phyloP scores from a whole-genome alignment of 2,329 filamentous ascomycete species.

The Penicillium digitatum region DNA sequence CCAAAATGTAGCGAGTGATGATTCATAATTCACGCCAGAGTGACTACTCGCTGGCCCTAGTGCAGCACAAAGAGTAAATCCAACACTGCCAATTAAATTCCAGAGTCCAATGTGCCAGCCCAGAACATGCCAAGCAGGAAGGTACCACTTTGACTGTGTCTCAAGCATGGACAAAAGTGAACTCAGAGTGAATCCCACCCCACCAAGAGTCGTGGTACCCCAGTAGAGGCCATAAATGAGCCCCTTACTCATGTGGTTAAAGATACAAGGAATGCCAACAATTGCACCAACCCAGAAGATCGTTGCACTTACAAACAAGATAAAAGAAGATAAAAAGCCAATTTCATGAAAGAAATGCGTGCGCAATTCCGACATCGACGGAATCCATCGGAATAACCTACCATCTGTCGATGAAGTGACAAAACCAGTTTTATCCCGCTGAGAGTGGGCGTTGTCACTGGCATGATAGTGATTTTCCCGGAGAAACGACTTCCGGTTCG shows the following conservation, averaged over 20 bases:
- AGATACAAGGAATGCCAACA: constrained; percentile 56
- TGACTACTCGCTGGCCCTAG: constrained; percentile 49
- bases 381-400: constrained; percentile 57
- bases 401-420: constrained; percentile 12
- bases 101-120: constrained; percentile 66
- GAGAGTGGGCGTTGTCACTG: neutral
- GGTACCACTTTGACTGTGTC: constrained; percentile 61
- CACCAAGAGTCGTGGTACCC: constrained; percentile 57
- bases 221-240: constrained; percentile 57
- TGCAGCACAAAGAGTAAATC: constrained; percentile 60
- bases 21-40: constrained; percentile 47
- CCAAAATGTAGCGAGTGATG: constrained; percentile 47
- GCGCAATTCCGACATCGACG: constrained; percentile 53
- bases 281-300: constrained; percentile 64
- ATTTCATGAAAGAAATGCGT: constrained; percentile 60
- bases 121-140: constrained; percentile 53
- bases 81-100: constrained; percentile 61
- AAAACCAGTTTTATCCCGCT: neutral
- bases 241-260: constrained; percentile 47
- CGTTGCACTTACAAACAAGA: constrained; percentile 57
- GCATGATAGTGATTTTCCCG: neutral
- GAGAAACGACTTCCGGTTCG: constrained; percentile 32
- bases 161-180: constrained; percentile 62
- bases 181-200: constrained; percentile 58
- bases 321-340: constrained; percentile 58